These are phyloP conservation scores for Spergularia azorica DNA, from an alignment of 179 eudicot genomes.

Conservation along the genomic window DNA sequence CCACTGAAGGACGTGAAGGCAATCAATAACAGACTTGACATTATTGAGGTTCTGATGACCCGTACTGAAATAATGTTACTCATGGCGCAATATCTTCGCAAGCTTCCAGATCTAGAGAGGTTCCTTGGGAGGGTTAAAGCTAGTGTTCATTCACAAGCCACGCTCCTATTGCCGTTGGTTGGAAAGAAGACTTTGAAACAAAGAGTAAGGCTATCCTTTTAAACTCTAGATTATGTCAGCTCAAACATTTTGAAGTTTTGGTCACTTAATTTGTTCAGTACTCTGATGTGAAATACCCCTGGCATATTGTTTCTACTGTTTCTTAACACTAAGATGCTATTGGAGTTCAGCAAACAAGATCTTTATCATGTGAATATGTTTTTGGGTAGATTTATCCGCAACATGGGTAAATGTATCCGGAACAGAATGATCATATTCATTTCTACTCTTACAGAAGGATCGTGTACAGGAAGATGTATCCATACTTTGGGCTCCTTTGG, in stretches of 20 bases:
- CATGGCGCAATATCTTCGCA: conserved; percentile 69
- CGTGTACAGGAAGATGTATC: too few species aligned
- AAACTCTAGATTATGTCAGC: not conserved
- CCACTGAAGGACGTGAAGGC: conserved; percentile 72
- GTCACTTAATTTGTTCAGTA: not conserved
- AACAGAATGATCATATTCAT: too few species aligned
- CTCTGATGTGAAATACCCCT: too few species aligned
- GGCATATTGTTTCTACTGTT: not conserved
- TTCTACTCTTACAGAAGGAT: not conserved
- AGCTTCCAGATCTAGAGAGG: conserved; percentile 92
- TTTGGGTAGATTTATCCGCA: too few species aligned
- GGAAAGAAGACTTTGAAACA: conserved; percentile 86
- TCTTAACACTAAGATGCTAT: too few species aligned
- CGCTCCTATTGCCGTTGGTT: conserved; percentile 66
- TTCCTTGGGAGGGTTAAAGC: conserved; percentile 85
- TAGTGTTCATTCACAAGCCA: conserved; percentile 67
- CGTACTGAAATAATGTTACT: conserved; percentile 58
- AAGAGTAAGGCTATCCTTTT: conserved; percentile 56
- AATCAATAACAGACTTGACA: conserved; percentile 79
- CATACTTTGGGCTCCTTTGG: not conserved
- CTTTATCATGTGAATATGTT: too few species aligned
- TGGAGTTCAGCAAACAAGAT: too few species aligned
- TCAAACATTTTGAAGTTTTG: not conserved
- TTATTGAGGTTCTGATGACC: conserved; percentile 61
- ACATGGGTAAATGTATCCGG: too few species aligned